Evolutionary conservation across 2,329 filamentous ascomycete species (phyloP).

Genomic region (Arthroderma uncinatum): DNA sequence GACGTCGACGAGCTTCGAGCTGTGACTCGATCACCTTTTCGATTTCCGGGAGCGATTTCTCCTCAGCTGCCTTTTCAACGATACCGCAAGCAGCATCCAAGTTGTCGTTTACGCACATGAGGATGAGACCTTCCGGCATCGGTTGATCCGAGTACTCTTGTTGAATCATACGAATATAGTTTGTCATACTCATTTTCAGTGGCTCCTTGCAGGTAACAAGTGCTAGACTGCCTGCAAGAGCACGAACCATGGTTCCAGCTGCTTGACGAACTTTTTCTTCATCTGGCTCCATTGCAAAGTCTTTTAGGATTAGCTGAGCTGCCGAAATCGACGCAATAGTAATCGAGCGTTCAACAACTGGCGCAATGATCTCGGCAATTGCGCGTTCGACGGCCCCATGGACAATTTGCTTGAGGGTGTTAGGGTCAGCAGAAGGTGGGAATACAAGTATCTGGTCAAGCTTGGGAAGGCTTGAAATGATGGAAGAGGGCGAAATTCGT

Average conservation of each 20-base stretch:
- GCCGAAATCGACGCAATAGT: constrained; percentile 97
- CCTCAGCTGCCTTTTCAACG: constrained; percentile 90
- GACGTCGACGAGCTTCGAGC: constrained; percentile 63
- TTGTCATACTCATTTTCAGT: constrained; percentile 88
- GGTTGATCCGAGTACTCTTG: constrained; percentile 54
- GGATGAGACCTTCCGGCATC: constrained; percentile 83
- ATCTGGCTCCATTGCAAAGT: constrained; percentile 87
- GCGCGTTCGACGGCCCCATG: constrained; percentile 77
- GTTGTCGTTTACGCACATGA: constrained; percentile 99
- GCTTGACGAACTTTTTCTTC: constrained; percentile 76
- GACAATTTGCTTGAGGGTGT: constrained; percentile 61
- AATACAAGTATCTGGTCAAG: constrained; percentile 68
- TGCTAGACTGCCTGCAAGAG: constrained; percentile 83
- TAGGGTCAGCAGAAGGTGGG: constrained; percentile 59
- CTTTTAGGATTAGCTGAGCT: constrained; percentile 87
- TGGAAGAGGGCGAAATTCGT: constrained; percentile 63
- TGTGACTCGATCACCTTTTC: constrained; percentile 83
- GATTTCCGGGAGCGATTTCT: constrained; percentile 85
- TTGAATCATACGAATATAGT: constrained; percentile 84
- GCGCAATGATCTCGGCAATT: constrained; percentile 90
- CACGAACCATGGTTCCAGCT: constrained; percentile 88
- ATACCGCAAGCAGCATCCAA: constrained; percentile 85
- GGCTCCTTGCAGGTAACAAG: constrained; percentile 98
- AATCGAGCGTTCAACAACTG: constrained; percentile 92
- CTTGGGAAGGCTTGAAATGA: constrained; percentile 73